These are phyloP conservation scores for Debaryomyces sp. DNA, from an alignment of 1,139 yeast species.

Conservation along the genomic window DNA sequence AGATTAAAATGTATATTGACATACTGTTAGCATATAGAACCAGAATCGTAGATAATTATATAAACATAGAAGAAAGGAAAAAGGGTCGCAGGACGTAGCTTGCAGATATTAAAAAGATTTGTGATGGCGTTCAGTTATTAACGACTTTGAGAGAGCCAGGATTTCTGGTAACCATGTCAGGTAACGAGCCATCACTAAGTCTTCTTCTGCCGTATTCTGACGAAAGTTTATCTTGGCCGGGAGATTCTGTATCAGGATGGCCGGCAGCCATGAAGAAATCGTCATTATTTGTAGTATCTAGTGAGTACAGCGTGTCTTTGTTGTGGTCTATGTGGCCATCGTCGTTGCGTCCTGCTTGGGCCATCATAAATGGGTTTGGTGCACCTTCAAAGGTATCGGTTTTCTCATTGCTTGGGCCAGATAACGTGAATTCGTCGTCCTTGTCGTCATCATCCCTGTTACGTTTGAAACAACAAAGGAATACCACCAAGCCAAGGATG, in stretches of 20 bases:
- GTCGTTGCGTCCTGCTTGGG: constrained; percentile 8
- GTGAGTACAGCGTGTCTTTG: constrained; percentile 16
- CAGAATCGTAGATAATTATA: not conserved
- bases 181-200: constrained; percentile 71
- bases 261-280: constrained; percentile 26
- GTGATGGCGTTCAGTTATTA: constrained; percentile 28
- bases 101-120: not conserved
- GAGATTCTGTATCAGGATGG: constrained; percentile 14
- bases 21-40: not conserved
- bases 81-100: not conserved
- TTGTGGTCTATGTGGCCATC: constrained; percentile 8
- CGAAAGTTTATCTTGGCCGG: constrained; percentile 16
- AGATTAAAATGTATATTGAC: constrained; percentile 1
- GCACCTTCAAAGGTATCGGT: constrained; percentile 11
- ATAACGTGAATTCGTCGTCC: constrained; percentile 39
- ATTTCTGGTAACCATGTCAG: constrained; percentile 57
- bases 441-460: constrained; percentile 38
- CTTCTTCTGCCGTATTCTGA: constrained; percentile 50
- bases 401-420: constrained; percentile 32
- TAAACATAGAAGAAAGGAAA: constrained; percentile 4
- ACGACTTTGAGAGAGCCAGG: constrained; percentile 52
- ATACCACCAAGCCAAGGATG: constrained; percentile 37
- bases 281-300: constrained; percentile 31
- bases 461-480: constrained; percentile 47
- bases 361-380: constrained; percentile 13